These are phyloP conservation scores for Exserohilum turcica DNA, from an alignment of 2,329 filamentous ascomycete species.

Conservation along the genomic window DNA sequence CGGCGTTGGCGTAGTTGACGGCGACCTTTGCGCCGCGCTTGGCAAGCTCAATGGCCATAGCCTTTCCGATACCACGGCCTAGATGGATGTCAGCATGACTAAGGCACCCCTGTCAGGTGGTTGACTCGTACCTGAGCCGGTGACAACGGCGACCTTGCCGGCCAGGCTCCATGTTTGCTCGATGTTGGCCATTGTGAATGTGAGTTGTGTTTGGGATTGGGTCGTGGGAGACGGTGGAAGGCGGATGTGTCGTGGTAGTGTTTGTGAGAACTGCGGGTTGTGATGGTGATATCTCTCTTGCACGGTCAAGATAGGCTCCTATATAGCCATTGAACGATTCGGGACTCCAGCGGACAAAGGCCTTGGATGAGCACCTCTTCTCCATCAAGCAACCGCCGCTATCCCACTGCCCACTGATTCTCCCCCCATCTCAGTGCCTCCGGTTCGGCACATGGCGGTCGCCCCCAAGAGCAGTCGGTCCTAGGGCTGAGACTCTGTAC, in stretches of 20 bases:
- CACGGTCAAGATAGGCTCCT: constrained; percentile 27
- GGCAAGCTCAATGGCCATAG: constrained; percentile 69
- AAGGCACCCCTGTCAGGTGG: background rate
- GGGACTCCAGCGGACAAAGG: constrained; percentile 41
- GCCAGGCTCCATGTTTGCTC: constrained; percentile 57
- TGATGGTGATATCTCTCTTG: constrained; percentile 28
- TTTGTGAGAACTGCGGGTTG: constrained; percentile 20
- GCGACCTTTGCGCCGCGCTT: constrained; percentile 68
- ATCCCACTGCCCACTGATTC: constrained; percentile 26
- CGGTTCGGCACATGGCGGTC: constrained; percentile 34
- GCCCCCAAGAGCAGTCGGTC: constrained; percentile 32
- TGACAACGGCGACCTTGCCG: constrained; percentile 61
- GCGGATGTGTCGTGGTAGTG: constrained; percentile 11
- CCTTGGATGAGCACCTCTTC: constrained; percentile 30
- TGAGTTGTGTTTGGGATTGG: constrained; percentile 22
- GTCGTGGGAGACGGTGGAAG: constrained; percentile 9
- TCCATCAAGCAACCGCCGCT: constrained; percentile 27
- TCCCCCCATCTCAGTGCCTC: constrained; percentile 31
- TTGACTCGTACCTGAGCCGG: constrained; percentile 54
- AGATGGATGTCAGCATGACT: constrained; percentile 23
- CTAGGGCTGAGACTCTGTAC: constrained; percentile 37
- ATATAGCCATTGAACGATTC: constrained; percentile 39
- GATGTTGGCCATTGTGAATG: constrained; percentile 47
- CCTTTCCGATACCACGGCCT: constrained; percentile 69
- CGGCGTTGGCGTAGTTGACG: constrained; percentile 71